phyloP scores from a whole-genome alignment of 305 asterid genomes.

The Fraxinus dipetala region DNA sequence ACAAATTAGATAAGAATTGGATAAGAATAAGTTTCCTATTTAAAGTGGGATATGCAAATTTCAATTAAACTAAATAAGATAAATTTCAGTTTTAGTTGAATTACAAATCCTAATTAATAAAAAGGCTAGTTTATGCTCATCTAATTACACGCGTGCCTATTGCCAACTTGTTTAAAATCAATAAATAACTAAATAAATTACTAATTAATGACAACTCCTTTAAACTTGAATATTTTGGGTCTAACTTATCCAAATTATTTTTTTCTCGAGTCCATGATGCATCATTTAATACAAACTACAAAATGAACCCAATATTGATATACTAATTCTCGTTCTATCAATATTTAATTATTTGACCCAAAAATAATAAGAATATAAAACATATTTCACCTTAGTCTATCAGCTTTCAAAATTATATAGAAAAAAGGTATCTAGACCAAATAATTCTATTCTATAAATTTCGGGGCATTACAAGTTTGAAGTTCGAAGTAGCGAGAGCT shows the following conservation, averaged over 20 bases:
- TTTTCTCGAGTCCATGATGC: not conserved
- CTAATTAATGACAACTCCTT: not conserved
- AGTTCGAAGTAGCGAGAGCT: not conserved
- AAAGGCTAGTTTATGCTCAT: not conserved
- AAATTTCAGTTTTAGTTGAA: not conserved
- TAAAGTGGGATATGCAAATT: not conserved
- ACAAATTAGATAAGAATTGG: not conserved
- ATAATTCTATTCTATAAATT: not conserved
- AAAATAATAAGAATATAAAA: not conserved
- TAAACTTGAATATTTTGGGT: too few relatives aligned
- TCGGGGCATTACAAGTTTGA: not conserved
- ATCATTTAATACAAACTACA: not conserved
- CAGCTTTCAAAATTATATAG: not conserved
- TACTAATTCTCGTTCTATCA: not conserved
- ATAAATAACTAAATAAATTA: too few relatives aligned
- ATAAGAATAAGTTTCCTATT: not conserved
- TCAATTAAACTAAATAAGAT: not conserved
- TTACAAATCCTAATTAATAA: too few relatives aligned
- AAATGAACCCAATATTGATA: not conserved
- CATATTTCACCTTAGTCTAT: not conserved
- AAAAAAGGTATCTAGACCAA: not conserved
- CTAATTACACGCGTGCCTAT: not conserved
- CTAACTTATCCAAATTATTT: not conserved
- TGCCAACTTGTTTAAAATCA: not conserved
- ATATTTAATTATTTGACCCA: not conserved